Evolutionary conservation across 441 rosid genomes (phyloP), one percentile per base, ranked within the genome.

Genomic region (Gossypium schwendimanii): DNA sequence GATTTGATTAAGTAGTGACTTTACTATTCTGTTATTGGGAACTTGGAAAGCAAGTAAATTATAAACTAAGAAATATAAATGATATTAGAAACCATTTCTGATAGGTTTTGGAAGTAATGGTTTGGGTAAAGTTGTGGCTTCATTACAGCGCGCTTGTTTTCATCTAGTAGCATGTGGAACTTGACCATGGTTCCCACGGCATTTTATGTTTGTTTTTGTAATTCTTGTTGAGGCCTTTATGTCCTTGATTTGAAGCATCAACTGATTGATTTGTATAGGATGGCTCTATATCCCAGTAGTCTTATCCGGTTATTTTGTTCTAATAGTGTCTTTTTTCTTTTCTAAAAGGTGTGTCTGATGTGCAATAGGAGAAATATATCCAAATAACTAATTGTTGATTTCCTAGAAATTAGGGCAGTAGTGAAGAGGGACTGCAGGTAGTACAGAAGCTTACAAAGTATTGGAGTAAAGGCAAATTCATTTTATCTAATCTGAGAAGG

Each of bases 211-310:
- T 70, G 28, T 49, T 54, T 50, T 14, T 50, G 7, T 63, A 44
- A 39, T 23, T 75, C 44, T 26, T 57, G 53, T 21, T 52, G 10
- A 59, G 52, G 15, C 52, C 69, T 63, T 74, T 64, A 69, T 57
- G 57, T 57, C 17, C 41, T 64, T 41, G 6, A 64, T 63, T 55
- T 69, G 55, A 24, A 10, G 58, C 39, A 49, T 66, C n/a, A 14
- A 50, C 5, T 24, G 11, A 7, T 66, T 39, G 50, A 26, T 58
- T 67, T 3, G 8, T 14, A 8, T 26, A 23, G 21, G 41, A n/a
- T 50, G 15, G 60, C 14, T 67, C 10, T 26, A 9, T 58, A 15
- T 24, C 63, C 36, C 15, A 4, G n/a, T 57, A 57, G 33, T 57
- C 61, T 21, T 57, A 21, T 57, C 62, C 26, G 31, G 36, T 58